phyloP scores from a whole-genome alignment of 345 rosid genomes.

The Kandelia obovata region DNA sequence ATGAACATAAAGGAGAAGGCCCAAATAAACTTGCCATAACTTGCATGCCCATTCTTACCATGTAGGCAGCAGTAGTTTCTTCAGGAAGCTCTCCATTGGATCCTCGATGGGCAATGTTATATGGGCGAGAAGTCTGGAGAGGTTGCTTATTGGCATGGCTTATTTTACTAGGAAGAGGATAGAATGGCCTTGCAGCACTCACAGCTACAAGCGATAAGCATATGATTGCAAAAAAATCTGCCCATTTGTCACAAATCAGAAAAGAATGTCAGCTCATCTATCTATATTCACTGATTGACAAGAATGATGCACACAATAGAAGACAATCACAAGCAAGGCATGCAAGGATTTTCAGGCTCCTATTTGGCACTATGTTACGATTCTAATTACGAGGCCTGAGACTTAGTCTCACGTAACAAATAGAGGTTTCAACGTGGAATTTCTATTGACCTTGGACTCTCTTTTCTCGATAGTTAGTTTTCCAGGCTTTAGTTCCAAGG shows the following conservation, averaged over 20 bases:
- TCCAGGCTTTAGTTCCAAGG: no score
- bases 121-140: slow-evolving; percentile 85
- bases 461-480: no score
- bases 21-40: neutral
- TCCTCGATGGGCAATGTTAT: slow-evolving; percentile 90
- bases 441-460: no score
- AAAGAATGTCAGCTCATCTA: slow-evolving; percentile 5
- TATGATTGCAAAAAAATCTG: slow-evolving; percentile 49
- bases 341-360: no score
- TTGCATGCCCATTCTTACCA: slow-evolving; percentile 35
- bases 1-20: neutral
- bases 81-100: slow-evolving; percentile 93
- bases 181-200: slow-evolving; percentile 64
- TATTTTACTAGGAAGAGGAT: slow-evolving; percentile 76
- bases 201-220: slow-evolving; percentile 43
- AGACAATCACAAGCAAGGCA: neutral
- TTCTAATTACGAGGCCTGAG: no score
- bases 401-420: no score
- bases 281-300: neutral
- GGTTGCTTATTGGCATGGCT: slow-evolving; percentile 41
- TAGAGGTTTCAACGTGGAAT: no score
- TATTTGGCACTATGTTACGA: no score
- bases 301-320: neutral
- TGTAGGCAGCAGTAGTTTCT: slow-evolving; percentile 87
- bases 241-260: slow-evolving; percentile 11